Evolutionary conservation across 768 basidiomycete genomes (phyloP), one percentile per base, ranked within the genome.

Genomic region (Lentinula lateritia): DNA sequence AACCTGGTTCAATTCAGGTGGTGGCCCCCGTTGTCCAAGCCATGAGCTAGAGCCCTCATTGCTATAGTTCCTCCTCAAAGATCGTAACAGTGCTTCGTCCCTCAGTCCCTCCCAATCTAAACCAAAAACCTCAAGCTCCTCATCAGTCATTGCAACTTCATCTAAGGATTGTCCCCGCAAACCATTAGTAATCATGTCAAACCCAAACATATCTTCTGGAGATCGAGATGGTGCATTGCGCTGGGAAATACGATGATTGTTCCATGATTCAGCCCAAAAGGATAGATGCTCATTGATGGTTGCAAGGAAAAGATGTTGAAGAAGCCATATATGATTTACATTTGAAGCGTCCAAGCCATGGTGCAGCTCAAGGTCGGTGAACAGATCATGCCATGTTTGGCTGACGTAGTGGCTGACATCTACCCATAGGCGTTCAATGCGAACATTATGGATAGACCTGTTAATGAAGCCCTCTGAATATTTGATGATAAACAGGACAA

Each of bases 331-430:
- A 28, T 28, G 28, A 28, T 38, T 56, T 2, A 45, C 20, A 23
- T 57, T 57, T 7, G 39, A 34, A 10, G 48, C 36, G 39, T 72
- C 55, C 0, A 73, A 62, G 6, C 66, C 64, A 41, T 66, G 39
- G 50, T 59, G 18, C 2, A 28, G 39, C 58, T 73, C 70, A 2
- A 73, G 64, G 9, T 61, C 54, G 8, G 32, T 20, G 54, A 72
- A 72, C 32, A 73, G 69, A 1, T 62, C 45, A 20, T 69, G 65
- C 72, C 72, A 73, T 35, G n/a, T 43, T 39, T 16, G n/a, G n/a
- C 52, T 35, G 35, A 54, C 32, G 2, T 54, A 35, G 35, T n/a
- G 20, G 32, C 23, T 54, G n/a, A 54, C 32, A 18, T 54, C 52
- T 7, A 28, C 20, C 52, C 52, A 54, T 28, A 54, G 52, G 12